Percentiles rank a stretch among this genome's conserved stretches.
phyloP scores from a whole-genome alignment of 164 flowering plant species.

The Piper betle region DNA sequence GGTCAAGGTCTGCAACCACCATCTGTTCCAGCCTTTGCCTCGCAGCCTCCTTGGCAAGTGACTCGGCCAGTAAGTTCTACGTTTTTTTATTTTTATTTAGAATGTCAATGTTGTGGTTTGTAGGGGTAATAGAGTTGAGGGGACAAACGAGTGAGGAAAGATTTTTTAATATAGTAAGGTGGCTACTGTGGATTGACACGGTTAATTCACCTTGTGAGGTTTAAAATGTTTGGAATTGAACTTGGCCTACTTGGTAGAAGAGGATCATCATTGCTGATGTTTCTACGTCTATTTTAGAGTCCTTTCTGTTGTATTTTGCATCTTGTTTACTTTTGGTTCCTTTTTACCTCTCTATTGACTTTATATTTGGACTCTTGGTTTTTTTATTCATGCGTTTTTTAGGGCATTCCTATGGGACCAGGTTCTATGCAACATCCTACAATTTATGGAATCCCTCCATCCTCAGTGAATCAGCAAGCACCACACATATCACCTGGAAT shows the following conservation, averaged over 20 bases:
- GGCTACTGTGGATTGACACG: too few species aligned
- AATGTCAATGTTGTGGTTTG: too few species aligned
- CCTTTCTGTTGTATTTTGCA: not conserved
- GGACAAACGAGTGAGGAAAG: too few species aligned
- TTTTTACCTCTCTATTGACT: not conserved
- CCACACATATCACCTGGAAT: conserved; percentile 42
- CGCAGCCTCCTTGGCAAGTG: conserved; percentile 22
- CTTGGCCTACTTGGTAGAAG: not conserved
- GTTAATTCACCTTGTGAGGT: too few species aligned
- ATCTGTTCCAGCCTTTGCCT: conserved; percentile 17
- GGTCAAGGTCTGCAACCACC: conserved; percentile 21
- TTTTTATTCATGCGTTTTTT: not conserved
- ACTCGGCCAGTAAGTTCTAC: conserved; percentile 38
- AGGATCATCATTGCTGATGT: not conserved
- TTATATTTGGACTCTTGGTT: not conserved
- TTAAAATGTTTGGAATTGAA: not conserved
- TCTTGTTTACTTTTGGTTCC: not conserved
- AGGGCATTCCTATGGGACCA: conserved; percentile 32
- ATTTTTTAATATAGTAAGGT: too few species aligned
- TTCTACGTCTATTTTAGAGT: not conserved
- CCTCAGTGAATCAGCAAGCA: conserved; percentile 48
- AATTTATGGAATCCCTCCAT: conserved; percentile 73
- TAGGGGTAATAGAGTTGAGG: too few species aligned
- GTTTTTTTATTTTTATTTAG: not conserved
- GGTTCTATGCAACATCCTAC: conserved; percentile 52